Evolutionary conservation across 805 yeast species (phyloP), one percentile per base, ranked within the genome.

Genomic region (Nakazawaea populi): DNA sequence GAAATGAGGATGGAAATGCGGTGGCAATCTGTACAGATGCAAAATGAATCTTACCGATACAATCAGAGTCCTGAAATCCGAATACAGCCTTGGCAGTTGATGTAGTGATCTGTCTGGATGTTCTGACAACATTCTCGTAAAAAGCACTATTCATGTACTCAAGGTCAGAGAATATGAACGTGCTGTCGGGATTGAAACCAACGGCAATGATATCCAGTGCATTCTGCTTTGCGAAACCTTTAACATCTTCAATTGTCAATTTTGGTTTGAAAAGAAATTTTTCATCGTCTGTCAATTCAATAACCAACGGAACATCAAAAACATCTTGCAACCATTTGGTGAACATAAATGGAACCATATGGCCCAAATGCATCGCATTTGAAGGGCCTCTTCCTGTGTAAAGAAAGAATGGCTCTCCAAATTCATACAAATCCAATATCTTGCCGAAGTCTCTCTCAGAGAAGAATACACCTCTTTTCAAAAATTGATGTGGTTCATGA

Each of bases 381-480:
- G 96, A 87, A 37, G 99, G 98, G 5, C 99, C 99, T 67, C 99
- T 81, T 39, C 99, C 99, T 12, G 99, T 94, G 67, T 94, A 94
- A 55, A 94, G 72, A 73, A 92, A 94, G 69, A 94, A 94, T 32
- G 91, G 96, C 70, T 94, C 89, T 24, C 96, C 96, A 63, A 87
- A 88, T 71, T 94, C 98, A 67, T 94, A 89, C 58, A 90, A 69
- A 64, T 88, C 96, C 63, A 92, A 76, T 62, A 92, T 94, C 60
- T 72, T 79, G 61, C 65, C 69, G 64, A 87, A 83, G 68, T 87
- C 94, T 71, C 99, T 79, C 68, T 91, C 97, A 35, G 92, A 83
- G 69, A 92, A 94, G 70, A 94, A 94, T 57, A 89, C 79, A 4
- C 98, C 99, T 62, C 96, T 83, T 60, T 88, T 83, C 67, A 94